Base-by-base conservation (phyloP, 768 basidiomycete genomes). In the Podaxis sp. region DNA sequence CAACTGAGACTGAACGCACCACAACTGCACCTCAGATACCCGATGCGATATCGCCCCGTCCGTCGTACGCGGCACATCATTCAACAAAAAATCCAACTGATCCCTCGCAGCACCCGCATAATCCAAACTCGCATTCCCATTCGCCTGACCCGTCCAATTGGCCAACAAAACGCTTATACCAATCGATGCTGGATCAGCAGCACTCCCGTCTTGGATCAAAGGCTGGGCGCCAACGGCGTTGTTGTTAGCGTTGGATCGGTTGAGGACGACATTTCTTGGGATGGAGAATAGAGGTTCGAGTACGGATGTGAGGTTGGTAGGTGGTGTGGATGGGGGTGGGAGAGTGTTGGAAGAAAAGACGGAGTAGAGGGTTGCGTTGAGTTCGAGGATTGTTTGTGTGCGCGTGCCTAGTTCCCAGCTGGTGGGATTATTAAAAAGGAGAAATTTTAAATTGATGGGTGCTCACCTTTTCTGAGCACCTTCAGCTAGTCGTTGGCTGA, bases 31-130 rank as follows among this genome's bases (percentile, higher is more conserved):
- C 72, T 89, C 72, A 13, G 80, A 76, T 40, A 77, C 73, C 0
- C 91, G 81, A 69, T 95, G 93, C 7, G 90, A 92, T 25, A 95
- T 84, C 0, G 94, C 93, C 0, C 93, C 93, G 63, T 91, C 88
- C 1, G 63, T 60, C 1, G 90, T 88, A 64, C 76, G 78, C 6
- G 91, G 88, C 2, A 83, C 88, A 0, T 71, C 68, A 35, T 77
- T 66, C 23, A 87, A 73, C 37, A 93, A 69, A 66, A 76, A 94
- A 10, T 84, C 73, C 4, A 93, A 73, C 71, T 95, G 88, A 62
- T 84, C 81, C 55, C 63, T 71, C 21, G 89, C 89, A 27, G 89
- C 91, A 2, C 75, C 76, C 0, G 80, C 80, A 69, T 87, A 93
- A 65, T 87, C 76, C 52, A 55, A 37, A 9, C 82, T 32, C 57